Evolutionary conservation across 108 stramenopile genomes (phyloP).

Genomic region (Tribonema minus): DNA sequence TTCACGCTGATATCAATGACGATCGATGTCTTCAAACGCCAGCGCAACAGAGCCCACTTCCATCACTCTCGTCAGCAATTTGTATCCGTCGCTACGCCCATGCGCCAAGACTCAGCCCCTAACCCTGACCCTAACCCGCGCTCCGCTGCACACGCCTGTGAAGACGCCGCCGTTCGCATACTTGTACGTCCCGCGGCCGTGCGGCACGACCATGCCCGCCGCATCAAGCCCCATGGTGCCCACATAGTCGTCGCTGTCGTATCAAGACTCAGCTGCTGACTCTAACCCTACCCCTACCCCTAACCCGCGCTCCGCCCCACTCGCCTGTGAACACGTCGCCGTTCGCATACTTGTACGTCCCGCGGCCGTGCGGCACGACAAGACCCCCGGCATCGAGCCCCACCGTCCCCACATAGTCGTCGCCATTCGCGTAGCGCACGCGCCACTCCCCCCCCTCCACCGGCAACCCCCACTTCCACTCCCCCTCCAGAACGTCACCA

Average conservation of each 20-base stretch:
- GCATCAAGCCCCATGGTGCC: background rate
- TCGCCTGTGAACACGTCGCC: constrained; percentile 47
- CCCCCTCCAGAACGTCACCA: constrained; percentile 35
- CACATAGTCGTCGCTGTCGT: background rate
- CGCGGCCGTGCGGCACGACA: constrained; percentile 37
- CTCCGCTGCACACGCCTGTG: background rate
- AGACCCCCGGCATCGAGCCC: too few relatives aligned
- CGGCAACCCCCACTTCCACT: background rate
- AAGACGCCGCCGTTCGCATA: background rate
- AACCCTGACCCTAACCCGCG: background rate
- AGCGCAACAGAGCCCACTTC: too few relatives aligned
- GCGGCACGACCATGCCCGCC: background rate
- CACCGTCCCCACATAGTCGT: constrained; percentile 33
- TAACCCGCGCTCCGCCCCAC: background rate
- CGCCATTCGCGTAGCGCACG: constrained; percentile 40
- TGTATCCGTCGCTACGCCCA: background rate
- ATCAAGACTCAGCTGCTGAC: background rate
- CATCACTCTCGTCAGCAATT: too few relatives aligned
- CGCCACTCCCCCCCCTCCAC: constrained; percentile 14
- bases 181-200: too few relatives aligned
- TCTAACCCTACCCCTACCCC: background rate
- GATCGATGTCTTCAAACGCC: too few relatives aligned
- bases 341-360: constrained; percentile 48
- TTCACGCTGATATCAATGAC: too few relatives aligned
- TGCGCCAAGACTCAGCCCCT: too few relatives aligned